Percentiles rank a stretch among this genome's conserved stretches.
Evolutionary conservation across 192 early-diverging fungal genomes (phyloP).

Genomic region (Spizellomyces sp.): DNA sequence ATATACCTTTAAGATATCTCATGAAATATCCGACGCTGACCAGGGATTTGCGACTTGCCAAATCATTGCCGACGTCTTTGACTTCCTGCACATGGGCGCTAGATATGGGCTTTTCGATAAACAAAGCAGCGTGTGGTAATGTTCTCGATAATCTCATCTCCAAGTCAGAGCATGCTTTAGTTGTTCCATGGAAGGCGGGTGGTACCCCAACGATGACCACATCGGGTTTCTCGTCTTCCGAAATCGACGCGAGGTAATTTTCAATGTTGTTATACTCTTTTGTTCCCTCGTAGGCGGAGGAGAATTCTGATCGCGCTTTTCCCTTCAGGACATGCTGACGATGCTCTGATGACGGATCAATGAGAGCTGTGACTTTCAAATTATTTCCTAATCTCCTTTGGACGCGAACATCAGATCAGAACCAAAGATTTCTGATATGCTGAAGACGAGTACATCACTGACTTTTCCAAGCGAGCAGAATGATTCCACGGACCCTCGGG

Average conservation of each 20-base stretch:
- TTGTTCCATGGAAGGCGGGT: constrained; percentile 6
- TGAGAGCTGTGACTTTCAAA: constrained; percentile 6
- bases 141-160: neutral
- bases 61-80: neutral
- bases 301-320: neutral
- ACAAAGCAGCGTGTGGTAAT: neutral
- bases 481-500: constrained; percentile 20
- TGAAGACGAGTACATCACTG: neutral
- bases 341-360: neutral
- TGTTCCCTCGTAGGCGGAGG: constrained; percentile 7
- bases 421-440: neutral
- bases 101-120: constrained; percentile 14
- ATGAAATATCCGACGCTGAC: constrained; percentile 11
- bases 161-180: neutral
- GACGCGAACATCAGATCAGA: neutral
- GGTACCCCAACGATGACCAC: constrained; percentile 4
- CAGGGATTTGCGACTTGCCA: neutral
- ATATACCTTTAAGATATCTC: constrained; percentile 6
- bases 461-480: constrained; percentile 19
- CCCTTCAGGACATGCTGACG: neutral
- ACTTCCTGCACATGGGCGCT: neutral
- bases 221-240: neutral
- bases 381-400: neutral
- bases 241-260: neutral
- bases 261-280: neutral